These are phyloP conservation scores for Pharnaceum exiguum DNA, from an alignment of 148 eudicot species.

Conservation along the genomic window DNA sequence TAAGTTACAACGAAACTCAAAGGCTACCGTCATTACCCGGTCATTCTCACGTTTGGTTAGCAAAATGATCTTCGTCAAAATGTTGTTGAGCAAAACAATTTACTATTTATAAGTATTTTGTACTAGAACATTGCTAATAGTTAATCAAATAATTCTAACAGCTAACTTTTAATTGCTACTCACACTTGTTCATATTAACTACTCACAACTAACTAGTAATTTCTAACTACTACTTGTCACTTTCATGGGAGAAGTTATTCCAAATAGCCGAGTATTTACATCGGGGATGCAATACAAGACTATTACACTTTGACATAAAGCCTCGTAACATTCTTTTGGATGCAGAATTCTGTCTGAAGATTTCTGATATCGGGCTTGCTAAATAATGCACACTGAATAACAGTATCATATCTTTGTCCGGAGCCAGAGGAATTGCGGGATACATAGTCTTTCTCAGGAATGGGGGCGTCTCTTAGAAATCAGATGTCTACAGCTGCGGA, in stretches of 20 bases:
- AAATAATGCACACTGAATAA: constrained; percentile 13
- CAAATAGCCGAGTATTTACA: constrained; percentile 24
- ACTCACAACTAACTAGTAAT: too few species aligned
- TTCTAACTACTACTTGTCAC: neutral
- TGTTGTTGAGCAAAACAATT: too few species aligned
- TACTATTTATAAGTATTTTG: too few species aligned
- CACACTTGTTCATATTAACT: neutral
- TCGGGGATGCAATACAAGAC: constrained; percentile 25
- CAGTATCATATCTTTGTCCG: constrained; percentile 18
- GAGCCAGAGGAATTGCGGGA: constrained; percentile 24
- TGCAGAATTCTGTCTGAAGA: constrained; percentile 21
- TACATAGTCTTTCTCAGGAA: constrained; percentile 12
- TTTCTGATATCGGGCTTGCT: constrained; percentile 30
- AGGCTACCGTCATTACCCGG: too few species aligned
- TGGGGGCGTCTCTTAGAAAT: constrained; percentile 11
- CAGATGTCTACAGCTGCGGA: constrained; percentile 28
- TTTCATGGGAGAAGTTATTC: constrained; percentile 10
- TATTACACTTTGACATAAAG: constrained; percentile 33
- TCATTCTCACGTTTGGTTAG: too few species aligned
- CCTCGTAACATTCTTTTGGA: constrained; percentile 28
- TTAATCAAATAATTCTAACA: too few species aligned
- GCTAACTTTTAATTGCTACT: neutral
- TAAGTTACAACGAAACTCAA: too few species aligned
- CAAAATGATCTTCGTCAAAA: too few species aligned
- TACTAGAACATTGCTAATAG: too few species aligned